Evolutionary conservation across 2,329 filamentous ascomycete species (phyloP).

Genomic region (Zopfia rhizophila): DNA sequence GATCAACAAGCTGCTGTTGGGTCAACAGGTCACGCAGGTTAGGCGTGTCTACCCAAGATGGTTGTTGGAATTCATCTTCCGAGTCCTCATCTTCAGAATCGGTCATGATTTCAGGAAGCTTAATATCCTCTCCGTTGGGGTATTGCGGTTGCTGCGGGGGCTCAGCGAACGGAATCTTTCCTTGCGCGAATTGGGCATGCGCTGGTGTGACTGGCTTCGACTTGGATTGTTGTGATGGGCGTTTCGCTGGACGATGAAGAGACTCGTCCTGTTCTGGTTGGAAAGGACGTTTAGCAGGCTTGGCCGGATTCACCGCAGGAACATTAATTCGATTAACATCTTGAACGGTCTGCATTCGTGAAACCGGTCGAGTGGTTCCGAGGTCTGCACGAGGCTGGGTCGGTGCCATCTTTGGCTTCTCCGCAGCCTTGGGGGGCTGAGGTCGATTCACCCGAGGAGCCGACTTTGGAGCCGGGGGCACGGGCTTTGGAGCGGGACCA

Average conservation of each 20-base stretch:
- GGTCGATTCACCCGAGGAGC: conserved; percentile 43
- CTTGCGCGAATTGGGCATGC: conserved; percentile 81
- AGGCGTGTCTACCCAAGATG: conserved; percentile 89
- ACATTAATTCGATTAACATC: conserved; percentile 65
- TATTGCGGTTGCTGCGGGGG: conserved; percentile 74
- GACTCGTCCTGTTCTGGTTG: conserved; percentile 72
- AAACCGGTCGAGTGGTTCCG: conserved; percentile 63
- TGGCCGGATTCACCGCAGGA: conserved; percentile 73
- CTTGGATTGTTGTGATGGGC: conserved; percentile 55
- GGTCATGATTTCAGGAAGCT: conserved; percentile 93
- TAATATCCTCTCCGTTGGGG: conserved; percentile 88
- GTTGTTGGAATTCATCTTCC: conserved; percentile 71
- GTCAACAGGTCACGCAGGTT: conserved; percentile 79
- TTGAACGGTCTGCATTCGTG: conserved; percentile 70
- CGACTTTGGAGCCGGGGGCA: conserved; percentile 34
- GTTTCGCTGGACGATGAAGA: conserved; percentile 54
- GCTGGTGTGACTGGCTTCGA: conserved; percentile 59
- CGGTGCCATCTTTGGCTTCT: conserved; percentile 66
- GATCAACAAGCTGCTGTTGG: conserved; percentile 86
- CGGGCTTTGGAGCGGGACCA: conserved; percentile 1
- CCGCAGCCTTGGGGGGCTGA: conserved; percentile 71
- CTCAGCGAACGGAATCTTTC: conserved; percentile 88
- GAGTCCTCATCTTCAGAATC: conserved; percentile 90
- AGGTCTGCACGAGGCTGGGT: conserved; percentile 60
- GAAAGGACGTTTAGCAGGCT: conserved; percentile 77